Evolutionary conservation across 371 early-diverging fungal species (phyloP).

Genomic region (Lichtheimia ornata): DNA sequence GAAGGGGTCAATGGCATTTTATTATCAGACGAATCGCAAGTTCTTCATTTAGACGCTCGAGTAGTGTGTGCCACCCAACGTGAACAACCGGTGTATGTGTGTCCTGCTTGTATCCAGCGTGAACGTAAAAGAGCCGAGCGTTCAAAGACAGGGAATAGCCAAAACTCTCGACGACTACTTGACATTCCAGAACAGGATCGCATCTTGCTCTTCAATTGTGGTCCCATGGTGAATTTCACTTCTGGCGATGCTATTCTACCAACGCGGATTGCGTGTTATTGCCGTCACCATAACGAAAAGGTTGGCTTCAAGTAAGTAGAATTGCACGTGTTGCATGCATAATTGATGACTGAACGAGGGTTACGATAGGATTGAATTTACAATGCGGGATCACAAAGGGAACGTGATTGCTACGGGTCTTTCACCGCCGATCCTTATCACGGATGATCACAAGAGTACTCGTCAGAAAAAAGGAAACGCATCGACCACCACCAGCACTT

Average conservation of each 20-base stretch:
- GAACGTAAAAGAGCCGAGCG: slow-evolving; percentile 64
- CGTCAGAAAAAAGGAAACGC: slow-evolving; percentile 24
- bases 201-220: slow-evolving; percentile 82
- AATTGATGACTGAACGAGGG: not conserved
- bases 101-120: slow-evolving; percentile 82
- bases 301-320: slow-evolving; percentile 71
- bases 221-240: slow-evolving; percentile 78
- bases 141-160: slow-evolving; percentile 28
- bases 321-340: slow-evolving; percentile 3
- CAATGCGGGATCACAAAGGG: slow-evolving; percentile 63
- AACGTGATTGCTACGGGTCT: slow-evolving; percentile 72
- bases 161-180: slow-evolving; percentile 8
- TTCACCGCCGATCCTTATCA: slow-evolving; percentile 91
- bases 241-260: slow-evolving; percentile 84
- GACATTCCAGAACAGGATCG: slow-evolving; percentile 48
- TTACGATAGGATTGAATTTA: slow-evolving; percentile 62
- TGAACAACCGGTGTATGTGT: slow-evolving; percentile 72
- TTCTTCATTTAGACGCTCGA: slow-evolving; percentile 70
- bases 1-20: slow-evolving; percentile 17
- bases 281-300: slow-evolving; percentile 91
- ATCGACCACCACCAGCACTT: not conserved
- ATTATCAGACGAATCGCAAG: slow-evolving; percentile 27
- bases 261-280: slow-evolving; percentile 93
- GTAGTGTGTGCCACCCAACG: slow-evolving; percentile 85
- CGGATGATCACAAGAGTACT: slow-evolving; percentile 90